phyloP scores from a whole-genome alignment of 2,329 filamentous ascomycete genomes.

The Fusarium goolgardi region DNA sequence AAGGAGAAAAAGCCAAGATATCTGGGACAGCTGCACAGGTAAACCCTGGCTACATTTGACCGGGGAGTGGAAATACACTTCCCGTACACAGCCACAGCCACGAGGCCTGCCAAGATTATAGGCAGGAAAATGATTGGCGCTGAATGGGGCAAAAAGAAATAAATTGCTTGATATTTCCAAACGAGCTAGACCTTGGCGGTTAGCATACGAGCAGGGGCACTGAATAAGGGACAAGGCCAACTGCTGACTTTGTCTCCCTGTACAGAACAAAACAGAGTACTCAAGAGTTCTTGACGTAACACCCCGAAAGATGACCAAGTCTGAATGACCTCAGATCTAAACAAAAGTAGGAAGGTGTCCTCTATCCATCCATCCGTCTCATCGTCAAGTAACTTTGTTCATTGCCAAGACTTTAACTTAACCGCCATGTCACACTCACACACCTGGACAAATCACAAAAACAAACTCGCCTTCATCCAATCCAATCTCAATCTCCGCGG shows the following conservation, averaged over 20 bases:
- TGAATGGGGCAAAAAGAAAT: not conserved
- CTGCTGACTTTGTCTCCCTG: not conserved
- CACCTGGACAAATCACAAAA: conserved; percentile 5
- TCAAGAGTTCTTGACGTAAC: not conserved
- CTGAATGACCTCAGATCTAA: not conserved
- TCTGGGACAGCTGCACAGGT: not conserved
- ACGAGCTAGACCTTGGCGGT: conserved; percentile 9
- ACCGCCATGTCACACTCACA: not conserved
- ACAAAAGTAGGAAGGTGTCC: not conserved
- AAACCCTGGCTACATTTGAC: not conserved
- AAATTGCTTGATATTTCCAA: conserved; percentile 5
- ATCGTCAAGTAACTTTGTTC: not conserved
- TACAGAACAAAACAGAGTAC: not conserved
- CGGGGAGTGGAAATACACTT: conserved; percentile 28
- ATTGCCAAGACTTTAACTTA: conserved; percentile 6
- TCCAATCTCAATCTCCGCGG: conserved; percentile 7
- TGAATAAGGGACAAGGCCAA: not conserved
- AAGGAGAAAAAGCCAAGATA: conserved; percentile 26
- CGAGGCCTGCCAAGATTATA: conserved; percentile 21
- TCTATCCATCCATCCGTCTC: not conserved
- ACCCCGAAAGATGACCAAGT: not conserved
- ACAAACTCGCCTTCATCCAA: not conserved
- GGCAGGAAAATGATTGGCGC: conserved; percentile 18
- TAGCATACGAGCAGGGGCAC: conserved; percentile 1
- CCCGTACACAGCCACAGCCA: conserved; percentile 33